Evolutionary conservation across 345 rosid genomes (phyloP).

Genomic region (Aurinia saxatilis): DNA sequence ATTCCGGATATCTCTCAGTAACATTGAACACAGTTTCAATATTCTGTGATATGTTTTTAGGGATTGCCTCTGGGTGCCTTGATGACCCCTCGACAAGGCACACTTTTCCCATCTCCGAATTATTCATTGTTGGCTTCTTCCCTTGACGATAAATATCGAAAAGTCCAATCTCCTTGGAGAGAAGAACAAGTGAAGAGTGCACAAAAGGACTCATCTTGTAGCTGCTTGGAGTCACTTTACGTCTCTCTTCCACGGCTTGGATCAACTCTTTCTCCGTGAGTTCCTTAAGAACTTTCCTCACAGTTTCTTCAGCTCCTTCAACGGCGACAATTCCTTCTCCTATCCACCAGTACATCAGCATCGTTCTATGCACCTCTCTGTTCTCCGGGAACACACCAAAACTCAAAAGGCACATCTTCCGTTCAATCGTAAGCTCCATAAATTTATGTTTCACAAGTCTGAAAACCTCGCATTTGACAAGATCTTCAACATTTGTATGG

Average conservation of each 20-base stretch:
- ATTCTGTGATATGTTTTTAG: background rate
- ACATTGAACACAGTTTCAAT: conserved; percentile 36
- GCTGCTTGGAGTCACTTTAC: conserved; percentile 11
- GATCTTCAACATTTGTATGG: too few species aligned
- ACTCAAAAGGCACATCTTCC: too few species aligned
- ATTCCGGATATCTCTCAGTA: conserved; percentile 28
- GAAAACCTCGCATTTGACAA: too few species aligned
- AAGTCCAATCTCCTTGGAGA: conserved; percentile 11
- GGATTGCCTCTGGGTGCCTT: background rate
- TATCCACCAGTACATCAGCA: too few species aligned
- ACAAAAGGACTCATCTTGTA: conserved; percentile 35
- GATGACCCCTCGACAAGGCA: conserved; percentile 28
- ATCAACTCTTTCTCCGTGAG: conserved; percentile 23
- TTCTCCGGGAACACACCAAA: too few species aligned
- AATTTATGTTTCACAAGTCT: too few species aligned
- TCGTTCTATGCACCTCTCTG: too few species aligned
- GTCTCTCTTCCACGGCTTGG: conserved; percentile 23
- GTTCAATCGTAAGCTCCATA: too few species aligned
- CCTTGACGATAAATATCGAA: conserved; percentile 2
- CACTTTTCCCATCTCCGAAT: conserved; percentile 15
- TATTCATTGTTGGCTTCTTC: conserved; percentile 20
- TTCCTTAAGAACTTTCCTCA: conserved; percentile 6
- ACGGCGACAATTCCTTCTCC: conserved; percentile 8
- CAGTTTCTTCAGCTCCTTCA: conserved; percentile 6
- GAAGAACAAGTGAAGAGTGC: conserved; percentile 29